These are phyloP conservation scores for Komagataella kurtzmanii DNA, from an alignment of 805 yeast species.

Conservation along the genomic window DNA sequence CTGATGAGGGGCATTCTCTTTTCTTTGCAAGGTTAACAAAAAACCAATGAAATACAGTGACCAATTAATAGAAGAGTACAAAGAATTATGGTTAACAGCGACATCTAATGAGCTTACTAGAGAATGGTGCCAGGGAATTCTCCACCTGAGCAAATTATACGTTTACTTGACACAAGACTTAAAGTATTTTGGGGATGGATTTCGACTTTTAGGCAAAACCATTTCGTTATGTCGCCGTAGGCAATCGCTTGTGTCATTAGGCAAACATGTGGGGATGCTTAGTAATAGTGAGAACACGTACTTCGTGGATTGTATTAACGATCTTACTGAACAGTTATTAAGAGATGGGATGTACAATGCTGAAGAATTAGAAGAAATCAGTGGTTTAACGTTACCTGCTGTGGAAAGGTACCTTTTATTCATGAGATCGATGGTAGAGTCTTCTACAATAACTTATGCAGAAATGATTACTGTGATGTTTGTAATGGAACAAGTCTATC, in stretches of 20 bases:
- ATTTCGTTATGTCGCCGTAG: slow-evolving; percentile 28
- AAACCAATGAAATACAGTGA: slow-evolving; percentile 6
- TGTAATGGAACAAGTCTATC: slow-evolving; percentile 35
- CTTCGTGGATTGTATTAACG: slow-evolving; percentile 20
- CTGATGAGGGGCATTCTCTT: background rate
- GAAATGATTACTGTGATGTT: slow-evolving; percentile 29
- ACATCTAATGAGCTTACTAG: slow-evolving; percentile 26
- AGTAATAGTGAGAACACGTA: slow-evolving; percentile 34
- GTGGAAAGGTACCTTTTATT: slow-evolving; percentile 24
- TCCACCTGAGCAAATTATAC: slow-evolving; percentile 25
- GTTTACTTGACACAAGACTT: slow-evolving; percentile 36
- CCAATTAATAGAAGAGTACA: slow-evolving; percentile 12
- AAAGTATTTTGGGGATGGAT: slow-evolving; percentile 28
- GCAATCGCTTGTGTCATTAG: slow-evolving; percentile 22
- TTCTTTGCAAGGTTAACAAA: background rate
- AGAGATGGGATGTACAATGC: slow-evolving; percentile 9
- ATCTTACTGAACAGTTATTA: slow-evolving; percentile 9
- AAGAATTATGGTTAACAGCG: slow-evolving; percentile 14
- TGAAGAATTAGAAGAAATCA: slow-evolving; percentile 7
- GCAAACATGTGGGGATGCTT: slow-evolving; percentile 38
- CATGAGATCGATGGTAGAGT: slow-evolving; percentile 17
- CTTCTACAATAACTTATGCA: slow-evolving; percentile 18
- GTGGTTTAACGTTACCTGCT: slow-evolving; percentile 13
- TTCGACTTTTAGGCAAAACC: slow-evolving; percentile 28
- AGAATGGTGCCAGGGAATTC: slow-evolving; percentile 31